Evolutionary conservation across 306 rosid species (phyloP), one percentile per base, ranked within the genome.

Genomic region (Comarum palustre): DNA sequence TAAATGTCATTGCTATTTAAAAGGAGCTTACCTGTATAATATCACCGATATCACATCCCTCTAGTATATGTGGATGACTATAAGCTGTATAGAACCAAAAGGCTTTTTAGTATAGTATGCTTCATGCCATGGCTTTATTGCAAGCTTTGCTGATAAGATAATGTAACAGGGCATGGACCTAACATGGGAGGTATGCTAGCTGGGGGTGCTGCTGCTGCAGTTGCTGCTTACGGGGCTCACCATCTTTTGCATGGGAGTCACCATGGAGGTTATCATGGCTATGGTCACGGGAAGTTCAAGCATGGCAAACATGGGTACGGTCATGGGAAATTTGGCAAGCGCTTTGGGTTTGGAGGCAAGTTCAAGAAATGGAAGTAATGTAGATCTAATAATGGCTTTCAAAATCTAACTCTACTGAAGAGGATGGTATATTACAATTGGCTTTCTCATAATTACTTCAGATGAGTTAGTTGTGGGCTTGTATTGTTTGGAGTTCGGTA

Each of bases 181-280:
- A 84, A 89, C 2, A 54, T 71, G 39, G 75, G 75, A 36, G 80
- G 97, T 81, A 0, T 93, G 84, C 69, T 93, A 67, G 96, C 92
- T 2, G 96, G 96, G 16, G 98, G 98, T 66, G 96, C 90, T 9
- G 94, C 87, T 0, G 98, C 91, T 0, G 93, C 92, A 0, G 98
- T 87, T 0, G 96, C 88, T 59, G 89, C 97, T 38, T 89, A 75
- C 3, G 98, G 98, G 2, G 86, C 88, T 51, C 97, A 93, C 64
- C 96, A 80, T 64, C 78, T 87, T 63, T 22, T 80, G 14, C 92
- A 90, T 9, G 88, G 96, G 47, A 43, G 47, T 47, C 82, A 84
- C 69, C 77, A 69, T 65, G 69, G 90, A 2, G 83, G 41, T 60
- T 36, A 9, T 74, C 77, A 82, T 29, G 83, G 82, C 45, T 68